Conservation (phyloP, 257 asterid species). For the Petunia axillaris region DNA sequence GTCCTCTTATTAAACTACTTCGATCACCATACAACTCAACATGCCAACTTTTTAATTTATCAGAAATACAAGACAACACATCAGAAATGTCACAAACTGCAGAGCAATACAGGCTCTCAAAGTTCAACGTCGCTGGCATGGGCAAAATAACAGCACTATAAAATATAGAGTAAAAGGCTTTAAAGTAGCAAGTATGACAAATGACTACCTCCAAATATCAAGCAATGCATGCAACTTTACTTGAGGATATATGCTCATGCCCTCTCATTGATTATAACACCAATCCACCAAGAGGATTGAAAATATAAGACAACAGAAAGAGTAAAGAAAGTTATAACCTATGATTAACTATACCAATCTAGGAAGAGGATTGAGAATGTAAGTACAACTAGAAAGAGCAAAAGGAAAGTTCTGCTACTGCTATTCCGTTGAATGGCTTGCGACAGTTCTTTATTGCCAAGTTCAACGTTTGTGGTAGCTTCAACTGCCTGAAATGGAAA, state of each 20-base stretch:
- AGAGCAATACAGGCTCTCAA: background rate
- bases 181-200: background rate
- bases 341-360: slow-evolving; percentile 85
- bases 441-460: slow-evolving; percentile 84
- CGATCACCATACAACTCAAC: too few relatives aligned
- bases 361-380: slow-evolving; percentile 84
- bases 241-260: background rate
- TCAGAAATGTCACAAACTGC: too few relatives aligned
- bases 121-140: background rate
- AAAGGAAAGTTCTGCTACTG: slow-evolving; percentile 90
- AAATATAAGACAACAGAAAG: slow-evolving; percentile 64
- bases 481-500: slow-evolving; percentile 68
- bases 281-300: slow-evolving; percentile 78
- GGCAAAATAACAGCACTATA: background rate
- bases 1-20: too few relatives aligned
- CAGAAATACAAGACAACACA: too few relatives aligned
- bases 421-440: slow-evolving; percentile 83
- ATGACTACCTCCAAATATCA: background rate
- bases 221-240: background rate
- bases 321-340: slow-evolving; percentile 78
- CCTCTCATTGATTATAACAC: slow-evolving; percentile 43
- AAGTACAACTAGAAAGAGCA: slow-evolving; percentile 74
- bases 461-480: slow-evolving; percentile 87
- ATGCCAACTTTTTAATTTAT: too few relatives aligned
- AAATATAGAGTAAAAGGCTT: background rate